Conservation (phyloP, 2,329 filamentous ascomycete genomes). For the Cladosporium sp. region DNA sequence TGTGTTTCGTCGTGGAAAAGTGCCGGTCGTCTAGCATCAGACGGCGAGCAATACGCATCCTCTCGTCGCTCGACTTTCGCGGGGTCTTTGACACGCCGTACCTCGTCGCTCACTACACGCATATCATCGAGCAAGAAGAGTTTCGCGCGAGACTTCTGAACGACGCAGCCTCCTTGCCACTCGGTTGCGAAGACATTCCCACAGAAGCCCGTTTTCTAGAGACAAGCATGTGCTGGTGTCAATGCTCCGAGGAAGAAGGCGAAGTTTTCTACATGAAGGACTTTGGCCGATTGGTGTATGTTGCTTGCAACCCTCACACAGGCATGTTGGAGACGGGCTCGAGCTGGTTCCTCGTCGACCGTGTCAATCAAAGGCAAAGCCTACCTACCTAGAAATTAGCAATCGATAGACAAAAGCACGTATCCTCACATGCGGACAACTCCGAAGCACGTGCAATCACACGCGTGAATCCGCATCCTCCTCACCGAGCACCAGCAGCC, state of each 20-base stretch:
- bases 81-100: slow-evolving; percentile 13
- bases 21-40: slow-evolving; percentile 11
- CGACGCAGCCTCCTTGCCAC: not conserved
- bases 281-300: not conserved
- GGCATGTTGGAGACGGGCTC: too few relatives aligned
- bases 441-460: too few relatives aligned
- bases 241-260: not conserved
- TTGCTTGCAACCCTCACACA: too few relatives aligned
- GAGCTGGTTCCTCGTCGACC: too few relatives aligned
- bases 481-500: too few relatives aligned
- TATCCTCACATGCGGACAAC: too few relatives aligned
- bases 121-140: slow-evolving; percentile 10
- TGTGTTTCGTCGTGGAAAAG: slow-evolving; percentile 9
- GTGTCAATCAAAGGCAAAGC: too few relatives aligned
- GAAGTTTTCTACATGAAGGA: not conserved
- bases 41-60: slow-evolving; percentile 7
- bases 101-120: slow-evolving; percentile 8
- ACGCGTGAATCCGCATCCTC: too few relatives aligned
- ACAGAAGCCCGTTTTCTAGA: slow-evolving; percentile 1
- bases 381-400: too few relatives aligned
- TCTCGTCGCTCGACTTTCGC: slow-evolving; percentile 4
- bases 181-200: not conserved
- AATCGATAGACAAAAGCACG: too few relatives aligned
- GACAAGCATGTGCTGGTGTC: not conserved
- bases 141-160: not conserved